Evolutionary conservation across 495 filamentous ascomycete species (phyloP), one percentile per base, ranked within the genome.

Genomic region (Tetracladium setigerum): DNA sequence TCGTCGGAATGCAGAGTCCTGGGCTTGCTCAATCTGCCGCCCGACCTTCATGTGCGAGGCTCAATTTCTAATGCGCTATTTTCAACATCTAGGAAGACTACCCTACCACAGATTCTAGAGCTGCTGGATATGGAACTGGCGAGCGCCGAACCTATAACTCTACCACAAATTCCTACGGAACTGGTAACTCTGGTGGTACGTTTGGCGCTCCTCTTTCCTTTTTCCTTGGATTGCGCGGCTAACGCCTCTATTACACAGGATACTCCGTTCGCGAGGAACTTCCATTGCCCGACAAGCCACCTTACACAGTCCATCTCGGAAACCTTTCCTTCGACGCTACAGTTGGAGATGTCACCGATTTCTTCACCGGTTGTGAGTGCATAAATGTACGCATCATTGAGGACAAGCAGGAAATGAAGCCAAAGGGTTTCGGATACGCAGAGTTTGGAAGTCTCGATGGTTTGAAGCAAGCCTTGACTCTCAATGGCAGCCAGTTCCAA

Each of bases 391-490:
- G 92, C 56, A 88, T 98, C 53, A 92, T 97, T 50, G 90, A 95
- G 67, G 92, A 98, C 66, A 91, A 88, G 61, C 70, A 94, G 64
- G 86, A 89, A 55, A 78, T 82, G 53, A 85, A 86, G 58, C 92
- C 92, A 38, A 98, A 98, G 74, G 92, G 92, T 34, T 98, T 98
- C 60, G 92, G 89, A 36, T 98, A 98, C 67, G 89, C 94, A 41
- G 94, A 97, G 60, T 98, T 96, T 59, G 82, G 73, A 47, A 84
- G 82, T 34, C 72, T 90, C 14, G 89, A 95, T 44, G 92, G 94
- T 36, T 70, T 98, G 57, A 89, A 95, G 72, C 84, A 87, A 55
- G 94, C 94, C 22, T 71, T 98, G 42, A 86, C 87, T 34, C 75
- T 89, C 46, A 86, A 84, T 52, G 85, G 86, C 39, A 71, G 75